Percentiles rank a stretch among this genome's conserved stretches.
Evolutionary conservation across 2,329 filamentous ascomycete species (phyloP).

Genomic region (Leptodontidium sp.): DNA sequence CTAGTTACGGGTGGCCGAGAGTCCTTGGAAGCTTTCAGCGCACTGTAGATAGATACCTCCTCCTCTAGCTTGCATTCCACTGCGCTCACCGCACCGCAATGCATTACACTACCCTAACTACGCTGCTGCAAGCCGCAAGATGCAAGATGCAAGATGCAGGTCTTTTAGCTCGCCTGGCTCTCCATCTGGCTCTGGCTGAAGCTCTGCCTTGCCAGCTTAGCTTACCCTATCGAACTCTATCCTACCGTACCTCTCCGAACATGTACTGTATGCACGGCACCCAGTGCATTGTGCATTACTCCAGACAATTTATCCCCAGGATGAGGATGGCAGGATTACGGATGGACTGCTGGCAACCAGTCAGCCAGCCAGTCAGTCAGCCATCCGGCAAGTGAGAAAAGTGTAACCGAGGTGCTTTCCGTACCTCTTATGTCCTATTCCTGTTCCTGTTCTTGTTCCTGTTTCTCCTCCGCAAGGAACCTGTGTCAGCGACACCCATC

Average conservation of each 20-base stretch:
- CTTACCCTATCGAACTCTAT: conserved; percentile 10
- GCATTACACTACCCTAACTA: too few relatives aligned
- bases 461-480: conserved; percentile 15
- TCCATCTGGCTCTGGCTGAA: not conserved
- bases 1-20: not conserved
- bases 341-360: conserved; percentile 3
- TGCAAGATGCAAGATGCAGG: not conserved
- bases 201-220: not conserved
- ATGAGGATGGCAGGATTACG: conserved; percentile 13
- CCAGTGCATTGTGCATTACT: conserved; percentile 14
- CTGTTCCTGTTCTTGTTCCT: not conserved
- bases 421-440: conserved; percentile 6
- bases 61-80: not conserved
- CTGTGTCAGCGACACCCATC: not conserved
- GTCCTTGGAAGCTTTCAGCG: not conserved
- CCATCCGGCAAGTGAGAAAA: not conserved
- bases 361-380: conserved; percentile 8
- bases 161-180: not conserved
- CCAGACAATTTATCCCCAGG: conserved; percentile 12
- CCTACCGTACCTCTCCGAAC: conserved; percentile 1
- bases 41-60: not conserved
- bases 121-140: not conserved
- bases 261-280: conserved; percentile 12
- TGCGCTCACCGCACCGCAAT: too few relatives aligned
- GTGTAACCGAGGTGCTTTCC: conserved; percentile 6